These are phyloP conservation scores for Sideroxylon spinosum DNA, from an alignment of 179 eudicot genomes.

Conservation along the genomic window DNA sequence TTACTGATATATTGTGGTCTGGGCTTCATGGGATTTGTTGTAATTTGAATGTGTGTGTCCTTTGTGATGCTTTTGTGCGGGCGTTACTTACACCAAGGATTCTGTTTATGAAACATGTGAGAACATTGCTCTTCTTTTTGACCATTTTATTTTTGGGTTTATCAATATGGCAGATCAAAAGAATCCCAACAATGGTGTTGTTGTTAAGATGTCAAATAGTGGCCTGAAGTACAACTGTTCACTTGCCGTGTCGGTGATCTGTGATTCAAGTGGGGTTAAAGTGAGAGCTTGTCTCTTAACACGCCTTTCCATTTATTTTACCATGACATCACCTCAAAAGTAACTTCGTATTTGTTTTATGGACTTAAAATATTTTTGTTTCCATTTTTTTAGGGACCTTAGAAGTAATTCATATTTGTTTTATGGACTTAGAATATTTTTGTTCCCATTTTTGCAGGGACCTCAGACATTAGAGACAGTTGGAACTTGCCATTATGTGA, in stretches of 20 bases:
- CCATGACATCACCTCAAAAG: too few relatives aligned
- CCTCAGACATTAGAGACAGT: slow-evolving; percentile 49
- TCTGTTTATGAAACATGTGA: neutral
- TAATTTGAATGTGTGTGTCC: neutral
- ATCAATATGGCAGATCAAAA: slow-evolving; percentile 45
- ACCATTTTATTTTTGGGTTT: slow-evolving; percentile 4
- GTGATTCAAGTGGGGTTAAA: slow-evolving; percentile 52
- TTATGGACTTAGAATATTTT: neutral
- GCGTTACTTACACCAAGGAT: neutral
- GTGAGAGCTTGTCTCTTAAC: slow-evolving; percentile 34
- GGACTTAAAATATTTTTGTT: too few relatives aligned
- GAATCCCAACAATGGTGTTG: slow-evolving; percentile 64
- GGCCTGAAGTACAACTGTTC: slow-evolving; percentile 56
- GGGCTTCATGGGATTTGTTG: too few relatives aligned
- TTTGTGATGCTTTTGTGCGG: neutral
- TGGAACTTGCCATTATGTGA: slow-evolving; percentile 74
- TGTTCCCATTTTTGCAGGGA: slow-evolving; percentile 44
- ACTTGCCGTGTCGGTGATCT: slow-evolving; percentile 70
- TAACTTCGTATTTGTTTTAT: too few relatives aligned
- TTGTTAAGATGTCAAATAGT: slow-evolving; percentile 51
- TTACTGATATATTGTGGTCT: too few relatives aligned
- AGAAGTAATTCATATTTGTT: too few relatives aligned
- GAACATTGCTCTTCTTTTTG: neutral
- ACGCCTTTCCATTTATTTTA: neutral
- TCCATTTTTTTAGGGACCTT: too few relatives aligned